Conservation (phyloP, 768 basidiomycete genomes). For the Candolleomyces aberdarensis region DNA sequence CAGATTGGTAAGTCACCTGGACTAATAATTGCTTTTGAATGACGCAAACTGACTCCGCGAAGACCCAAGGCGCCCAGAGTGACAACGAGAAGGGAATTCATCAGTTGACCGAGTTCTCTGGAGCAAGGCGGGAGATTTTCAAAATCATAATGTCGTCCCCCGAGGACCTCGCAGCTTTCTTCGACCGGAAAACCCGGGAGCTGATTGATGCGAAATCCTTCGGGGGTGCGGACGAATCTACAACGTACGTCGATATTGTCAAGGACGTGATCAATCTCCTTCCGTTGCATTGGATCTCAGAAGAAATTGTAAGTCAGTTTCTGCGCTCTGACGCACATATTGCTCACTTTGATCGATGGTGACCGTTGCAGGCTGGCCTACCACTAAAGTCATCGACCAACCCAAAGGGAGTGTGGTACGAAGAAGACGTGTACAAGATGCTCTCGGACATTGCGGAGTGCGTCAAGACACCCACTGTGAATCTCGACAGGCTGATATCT, state of each 20-base stretch:
- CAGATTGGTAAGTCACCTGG: conserved; percentile 13
- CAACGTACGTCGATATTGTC: conserved; percentile 53
- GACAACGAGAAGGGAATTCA: conserved; percentile 7
- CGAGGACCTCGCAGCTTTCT: conserved; percentile 24
- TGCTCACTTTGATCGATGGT: no score
- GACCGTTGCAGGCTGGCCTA: conserved; percentile 36
- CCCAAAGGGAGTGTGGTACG: conserved; percentile 30
- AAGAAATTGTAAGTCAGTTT: conserved; percentile 46
- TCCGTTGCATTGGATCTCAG: conserved; percentile 59
- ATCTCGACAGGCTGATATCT: neutral
- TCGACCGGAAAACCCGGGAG: conserved; percentile 27
- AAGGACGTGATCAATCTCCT: conserved; percentile 63
- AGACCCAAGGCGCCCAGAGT: neutral
- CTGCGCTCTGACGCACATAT: no score
- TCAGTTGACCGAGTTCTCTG: conserved; percentile 7
- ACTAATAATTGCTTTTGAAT: neutral
- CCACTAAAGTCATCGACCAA: conserved; percentile 35
- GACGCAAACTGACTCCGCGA: neutral
- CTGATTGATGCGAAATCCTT: conserved; percentile 37
- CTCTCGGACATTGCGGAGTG: conserved; percentile 51
- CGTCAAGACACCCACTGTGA: conserved; percentile 18
- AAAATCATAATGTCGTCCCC: conserved; percentile 20
- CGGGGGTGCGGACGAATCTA: conserved; percentile 20
- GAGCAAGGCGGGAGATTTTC: conserved; percentile 2
- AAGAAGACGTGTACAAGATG: conserved; percentile 35